These are phyloP conservation scores for Colletotrichum nymphaeae DNA, from an alignment of 2,329 filamentous ascomycete species.

Conservation along the genomic window DNA sequence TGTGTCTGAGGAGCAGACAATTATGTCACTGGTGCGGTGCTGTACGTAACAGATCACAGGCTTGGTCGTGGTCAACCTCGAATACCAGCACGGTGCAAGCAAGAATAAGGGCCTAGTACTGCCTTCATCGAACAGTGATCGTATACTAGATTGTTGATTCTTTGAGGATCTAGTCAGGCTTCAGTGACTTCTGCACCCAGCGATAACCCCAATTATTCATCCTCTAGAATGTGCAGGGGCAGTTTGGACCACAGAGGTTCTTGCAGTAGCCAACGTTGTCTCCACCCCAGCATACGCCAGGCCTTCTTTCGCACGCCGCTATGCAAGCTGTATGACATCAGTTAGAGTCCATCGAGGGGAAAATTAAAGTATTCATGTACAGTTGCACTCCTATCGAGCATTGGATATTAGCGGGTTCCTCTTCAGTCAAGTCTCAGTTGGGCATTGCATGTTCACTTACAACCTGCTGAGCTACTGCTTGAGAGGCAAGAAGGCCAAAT, in stretches of 20 bases:
- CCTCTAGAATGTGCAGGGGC: neutral
- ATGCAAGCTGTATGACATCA: neutral
- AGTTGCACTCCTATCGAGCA: neutral
- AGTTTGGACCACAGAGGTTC: neutral
- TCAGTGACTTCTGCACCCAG: neutral
- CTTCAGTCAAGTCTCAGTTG: neutral
- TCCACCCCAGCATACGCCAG: neutral
- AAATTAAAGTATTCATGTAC: neutral
- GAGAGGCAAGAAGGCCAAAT: neutral
- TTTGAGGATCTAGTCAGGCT: neutral
- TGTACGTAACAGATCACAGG: too few relatives aligned
- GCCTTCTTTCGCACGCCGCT: neutral
- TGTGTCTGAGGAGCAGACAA: too few relatives aligned
- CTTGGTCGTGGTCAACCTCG: too few relatives aligned
- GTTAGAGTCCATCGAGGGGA: neutral
- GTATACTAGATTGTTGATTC: neutral
- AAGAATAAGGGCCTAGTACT: too few relatives aligned
- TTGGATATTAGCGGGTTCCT: too few relatives aligned
- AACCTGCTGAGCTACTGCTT: neutral
- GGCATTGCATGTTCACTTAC: neutral
- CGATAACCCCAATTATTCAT: neutral
- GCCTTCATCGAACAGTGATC: too few relatives aligned
- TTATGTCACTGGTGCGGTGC: neutral
- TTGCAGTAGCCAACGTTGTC: too few relatives aligned
- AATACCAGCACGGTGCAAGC: too few relatives aligned